phyloP scores from a whole-genome alignment of 208 protist species.

The Leishmania gerbilli region DNA sequence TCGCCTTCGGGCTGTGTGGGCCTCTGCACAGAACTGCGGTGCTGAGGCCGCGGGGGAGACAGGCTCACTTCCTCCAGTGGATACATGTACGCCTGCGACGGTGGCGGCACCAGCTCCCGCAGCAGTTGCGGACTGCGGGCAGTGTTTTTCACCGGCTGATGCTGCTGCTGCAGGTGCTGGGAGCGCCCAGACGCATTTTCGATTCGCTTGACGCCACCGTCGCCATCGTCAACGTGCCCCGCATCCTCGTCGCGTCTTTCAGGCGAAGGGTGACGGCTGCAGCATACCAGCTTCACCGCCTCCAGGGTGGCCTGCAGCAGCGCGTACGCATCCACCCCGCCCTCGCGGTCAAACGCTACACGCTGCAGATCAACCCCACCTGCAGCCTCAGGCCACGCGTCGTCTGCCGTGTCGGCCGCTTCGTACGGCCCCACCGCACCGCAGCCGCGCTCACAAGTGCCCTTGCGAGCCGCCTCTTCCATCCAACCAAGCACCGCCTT shows the following conservation, averaged over 20 bases:
- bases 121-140: slow-evolving; percentile 1
- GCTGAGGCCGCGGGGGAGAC: neutral
- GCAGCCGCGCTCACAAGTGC: neutral
- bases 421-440: slow-evolving; percentile 4
- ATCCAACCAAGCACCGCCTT: slow-evolving; percentile 45
- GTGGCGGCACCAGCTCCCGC: neutral
- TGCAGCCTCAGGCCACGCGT: too few relatives aligned
- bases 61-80: neutral
- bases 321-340: slow-evolving; percentile 48
- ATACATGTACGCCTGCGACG: slow-evolving; percentile 17
- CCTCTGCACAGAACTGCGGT: neutral
- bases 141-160: neutral
- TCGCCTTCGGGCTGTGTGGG: neutral
- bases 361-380: slow-evolving; percentile 5
- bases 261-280: neutral
- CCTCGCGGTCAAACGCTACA: slow-evolving; percentile 48
- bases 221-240: neutral
- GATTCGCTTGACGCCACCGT: neutral
- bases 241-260: neutral
- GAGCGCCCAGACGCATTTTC: neutral
- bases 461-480: slow-evolving; percentile 14
- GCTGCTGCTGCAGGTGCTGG: slow-evolving; percentile 2
- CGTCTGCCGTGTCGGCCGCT: neutral
- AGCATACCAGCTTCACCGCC: slow-evolving; percentile 28
- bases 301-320: slow-evolving; percentile 33